Evolutionary conservation across 768 basidiomycete species (phyloP).

Genomic region (Strobilomyces echinocephalus): DNA sequence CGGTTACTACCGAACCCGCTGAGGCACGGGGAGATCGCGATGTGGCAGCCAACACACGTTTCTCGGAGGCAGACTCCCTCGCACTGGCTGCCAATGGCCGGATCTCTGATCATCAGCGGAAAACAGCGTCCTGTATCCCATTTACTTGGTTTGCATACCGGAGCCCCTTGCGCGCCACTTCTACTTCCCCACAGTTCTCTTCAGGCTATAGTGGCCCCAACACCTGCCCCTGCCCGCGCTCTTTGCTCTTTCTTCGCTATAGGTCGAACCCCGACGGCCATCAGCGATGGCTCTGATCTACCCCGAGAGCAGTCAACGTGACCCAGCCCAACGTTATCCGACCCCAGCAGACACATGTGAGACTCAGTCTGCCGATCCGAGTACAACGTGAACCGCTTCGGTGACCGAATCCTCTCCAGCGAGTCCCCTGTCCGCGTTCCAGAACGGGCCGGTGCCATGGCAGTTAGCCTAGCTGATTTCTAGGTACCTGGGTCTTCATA

Average conservation of each 20-base stretch:
- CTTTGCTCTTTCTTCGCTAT: background rate
- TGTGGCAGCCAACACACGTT: slow-evolving; percentile 16
- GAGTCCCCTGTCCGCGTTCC: background rate
- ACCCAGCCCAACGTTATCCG: background rate
- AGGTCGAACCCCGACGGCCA: background rate
- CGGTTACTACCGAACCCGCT: slow-evolving; percentile 6
- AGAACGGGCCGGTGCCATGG: slow-evolving; percentile 1
- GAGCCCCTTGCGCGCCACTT: background rate
- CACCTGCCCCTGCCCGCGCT: no score
- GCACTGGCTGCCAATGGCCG: background rate
- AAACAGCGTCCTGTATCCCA: background rate
- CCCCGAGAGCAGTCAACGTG: background rate
- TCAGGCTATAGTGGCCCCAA: background rate
- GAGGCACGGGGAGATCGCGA: background rate
- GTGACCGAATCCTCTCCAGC: background rate
- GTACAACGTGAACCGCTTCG: background rate
- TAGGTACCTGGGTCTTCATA: no score
- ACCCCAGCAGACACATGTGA: background rate
- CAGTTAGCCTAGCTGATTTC: background rate
- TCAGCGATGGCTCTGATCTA: background rate
- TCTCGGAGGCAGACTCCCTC: slow-evolving; percentile 7
- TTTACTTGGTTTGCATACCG: background rate
- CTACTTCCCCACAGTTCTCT: background rate
- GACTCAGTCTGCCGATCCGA: background rate
- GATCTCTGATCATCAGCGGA: slow-evolving; percentile 10